phyloP scores from a whole-genome alignment of 257 asterid species.

The Solanum pennellii region DNA sequence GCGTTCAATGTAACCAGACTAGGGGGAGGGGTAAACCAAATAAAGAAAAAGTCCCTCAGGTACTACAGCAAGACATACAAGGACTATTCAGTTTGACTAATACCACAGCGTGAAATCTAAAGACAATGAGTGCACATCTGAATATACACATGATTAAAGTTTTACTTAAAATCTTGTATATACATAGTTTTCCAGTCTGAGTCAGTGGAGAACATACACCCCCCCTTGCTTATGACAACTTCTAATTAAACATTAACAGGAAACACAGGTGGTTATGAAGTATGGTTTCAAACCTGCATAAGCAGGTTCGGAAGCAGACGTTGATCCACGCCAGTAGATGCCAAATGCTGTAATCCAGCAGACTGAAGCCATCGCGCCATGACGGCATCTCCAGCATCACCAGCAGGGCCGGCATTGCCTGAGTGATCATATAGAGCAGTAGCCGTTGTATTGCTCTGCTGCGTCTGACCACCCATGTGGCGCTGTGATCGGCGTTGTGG shows the following conservation, averaged over 20 bases:
- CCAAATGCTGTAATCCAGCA: conserved; percentile 99
- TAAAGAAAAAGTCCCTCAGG: not conserved
- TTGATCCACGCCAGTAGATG: conserved; percentile 66
- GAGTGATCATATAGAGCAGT: conserved; percentile 89
- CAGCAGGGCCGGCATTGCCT: conserved; percentile 47
- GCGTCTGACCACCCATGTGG: conserved; percentile 99
- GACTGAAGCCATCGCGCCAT: conserved; percentile 99
- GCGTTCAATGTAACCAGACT: not conserved
- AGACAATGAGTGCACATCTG: not conserved
- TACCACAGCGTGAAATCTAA: not conserved
- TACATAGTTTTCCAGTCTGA: not conserved
- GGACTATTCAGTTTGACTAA: not conserved
- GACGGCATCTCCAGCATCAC: conserved; percentile 98
- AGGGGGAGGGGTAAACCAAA: not conserved
- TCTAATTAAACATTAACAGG: not conserved
- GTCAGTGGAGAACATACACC: not conserved
- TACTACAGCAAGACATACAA: not conserved
- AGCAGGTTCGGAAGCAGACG: conserved; percentile 67
- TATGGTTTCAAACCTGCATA: conserved; percentile 54
- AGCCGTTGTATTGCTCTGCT: conserved; percentile 89
- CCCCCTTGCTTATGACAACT: not conserved
- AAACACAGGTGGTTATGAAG: not conserved
- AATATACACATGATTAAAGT: not conserved
- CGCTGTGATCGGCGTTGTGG: conserved; percentile 99
- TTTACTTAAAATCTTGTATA: not conserved